These are phyloP conservation scores for Byssoonygena ceratinophila DNA, from an alignment of 2,329 filamentous ascomycete species.

Conservation along the genomic window DNA sequence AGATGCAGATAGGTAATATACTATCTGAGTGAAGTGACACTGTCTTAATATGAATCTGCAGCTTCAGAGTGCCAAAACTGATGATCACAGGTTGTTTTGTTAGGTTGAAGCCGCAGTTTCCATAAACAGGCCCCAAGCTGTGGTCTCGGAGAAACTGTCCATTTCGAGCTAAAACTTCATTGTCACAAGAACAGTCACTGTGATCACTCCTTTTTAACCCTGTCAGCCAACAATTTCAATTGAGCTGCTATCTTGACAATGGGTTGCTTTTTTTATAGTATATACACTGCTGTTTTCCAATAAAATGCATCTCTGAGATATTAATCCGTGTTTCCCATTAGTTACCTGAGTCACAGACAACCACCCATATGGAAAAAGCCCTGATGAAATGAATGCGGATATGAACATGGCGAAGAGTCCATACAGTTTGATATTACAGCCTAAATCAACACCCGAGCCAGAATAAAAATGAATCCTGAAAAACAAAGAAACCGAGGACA, in stretches of 20 bases:
- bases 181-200: neutral
- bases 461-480: neutral
- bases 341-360: neutral
- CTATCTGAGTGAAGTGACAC: neutral
- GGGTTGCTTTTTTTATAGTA: neutral
- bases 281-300: neutral
- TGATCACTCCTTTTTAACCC: no score
- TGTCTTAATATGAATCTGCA: neutral
- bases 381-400: neutral
- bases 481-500: no score
- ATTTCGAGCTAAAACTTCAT: neutral
- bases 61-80: neutral
- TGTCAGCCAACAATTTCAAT: no score
- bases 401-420: neutral
- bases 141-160: slow-evolving; percentile 3
- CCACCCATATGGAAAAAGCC: neutral
- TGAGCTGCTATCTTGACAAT: no score
- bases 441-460: no score
- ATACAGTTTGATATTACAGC: no score
- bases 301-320: neutral
- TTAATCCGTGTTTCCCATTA: neutral
- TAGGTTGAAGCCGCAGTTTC: slow-evolving; percentile 4
- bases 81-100: neutral
- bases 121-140: neutral
- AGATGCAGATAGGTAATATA: neutral